Base-by-base conservation (phyloP, 176 grass and related monocot species). In the Phragmites australis region DNA sequence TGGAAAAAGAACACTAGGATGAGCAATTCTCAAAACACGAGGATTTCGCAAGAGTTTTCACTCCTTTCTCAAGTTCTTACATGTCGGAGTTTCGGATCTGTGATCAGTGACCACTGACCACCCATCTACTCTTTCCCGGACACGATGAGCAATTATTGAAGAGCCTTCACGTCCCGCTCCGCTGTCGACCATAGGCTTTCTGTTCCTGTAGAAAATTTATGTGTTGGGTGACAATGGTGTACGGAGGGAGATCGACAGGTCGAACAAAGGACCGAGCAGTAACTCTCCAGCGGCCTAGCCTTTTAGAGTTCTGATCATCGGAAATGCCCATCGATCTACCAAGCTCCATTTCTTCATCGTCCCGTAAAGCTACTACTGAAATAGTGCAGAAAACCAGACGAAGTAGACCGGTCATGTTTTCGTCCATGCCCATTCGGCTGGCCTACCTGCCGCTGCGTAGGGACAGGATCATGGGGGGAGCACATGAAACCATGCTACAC, bases 141-240 rank as follows among this genome's bases (percentile, higher is more conserved):
- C 60, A 83, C 50, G 37, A 54, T 5, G 26, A 16, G 13, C 75
- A 80, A 44, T 86, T 56, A 80, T 73, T 79, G 68, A 72, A 31
- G 47, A 65, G 57, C 68, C 46, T 56, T 53, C 66, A 25, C 31
- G 43, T 62, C 53, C 57, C 45, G 17, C 40, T 60, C 27, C 45
- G 17, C 40, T 60, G 21, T 23, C 49, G 60, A 47, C 45, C 65
- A 51, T 29, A 42, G 12, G 2, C 12, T 31, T 19, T 64, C 8
- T 44, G 56, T 8, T 72, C 34, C 47, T 54, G 59, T 51, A 22
- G 16, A 52, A 12, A 54, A 53, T 45, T 74, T 11, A 83, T 31
- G 0, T 3, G 32, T n/a, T 30, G 2, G 58, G 56, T 5, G 80
- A 30, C 30, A 18, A 26, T 18, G 43, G 15, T 77, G 75, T 50